phyloP scores from a whole-genome alignment of 371 early-diverging fungal genomes.

The Smittium mucronatum region DNA sequence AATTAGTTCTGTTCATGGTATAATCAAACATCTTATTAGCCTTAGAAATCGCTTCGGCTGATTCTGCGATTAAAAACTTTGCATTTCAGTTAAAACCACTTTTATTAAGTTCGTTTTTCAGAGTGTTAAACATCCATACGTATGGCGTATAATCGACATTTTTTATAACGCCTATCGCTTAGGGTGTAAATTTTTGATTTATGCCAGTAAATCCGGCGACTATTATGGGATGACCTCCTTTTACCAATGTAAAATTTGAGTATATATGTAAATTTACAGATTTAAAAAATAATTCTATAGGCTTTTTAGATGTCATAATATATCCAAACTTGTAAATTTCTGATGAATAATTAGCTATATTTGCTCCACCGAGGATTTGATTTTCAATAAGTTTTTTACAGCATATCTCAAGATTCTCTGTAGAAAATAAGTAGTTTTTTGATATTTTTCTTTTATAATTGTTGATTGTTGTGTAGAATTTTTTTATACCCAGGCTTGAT shows the following conservation, averaged over 20 bases:
- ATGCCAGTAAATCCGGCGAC: background rate
- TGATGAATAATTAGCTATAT: background rate
- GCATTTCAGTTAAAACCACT: background rate
- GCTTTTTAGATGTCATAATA: background rate
- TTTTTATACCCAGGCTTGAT: background rate
- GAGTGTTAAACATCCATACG: background rate
- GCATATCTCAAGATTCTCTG: background rate
- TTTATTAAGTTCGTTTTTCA: background rate
- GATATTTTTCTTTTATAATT: background rate
- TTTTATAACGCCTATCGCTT: background rate
- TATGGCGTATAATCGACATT: background rate
- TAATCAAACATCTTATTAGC: no score
- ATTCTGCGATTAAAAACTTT: background rate
- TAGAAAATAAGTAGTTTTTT: no score
- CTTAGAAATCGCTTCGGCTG: no score
- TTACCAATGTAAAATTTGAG: background rate
- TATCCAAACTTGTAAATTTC: background rate
- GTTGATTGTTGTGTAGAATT: background rate
- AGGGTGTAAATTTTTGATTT: background rate
- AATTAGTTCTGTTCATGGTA: no score
- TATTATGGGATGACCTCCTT: background rate
- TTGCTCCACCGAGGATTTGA: background rate
- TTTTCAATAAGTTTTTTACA: background rate
- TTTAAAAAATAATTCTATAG: background rate
- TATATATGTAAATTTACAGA: background rate